phyloP scores from a whole-genome alignment of 306 rosid species.

The Cucurbita moschata region DNA sequence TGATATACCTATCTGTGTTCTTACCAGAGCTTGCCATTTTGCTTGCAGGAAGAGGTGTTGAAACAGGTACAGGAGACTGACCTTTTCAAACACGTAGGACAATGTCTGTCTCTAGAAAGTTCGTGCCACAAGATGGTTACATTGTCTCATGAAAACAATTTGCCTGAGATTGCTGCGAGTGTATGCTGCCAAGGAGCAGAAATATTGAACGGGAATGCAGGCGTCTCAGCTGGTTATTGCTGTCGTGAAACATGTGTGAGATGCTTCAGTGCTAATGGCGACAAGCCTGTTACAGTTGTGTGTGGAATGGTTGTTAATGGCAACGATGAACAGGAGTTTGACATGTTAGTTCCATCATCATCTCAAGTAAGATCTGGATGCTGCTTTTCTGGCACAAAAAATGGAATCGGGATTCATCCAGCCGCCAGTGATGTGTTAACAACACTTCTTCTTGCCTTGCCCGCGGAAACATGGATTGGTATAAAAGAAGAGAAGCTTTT shows the following conservation, averaged over 20 bases:
- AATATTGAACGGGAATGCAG: conserved; percentile 41
- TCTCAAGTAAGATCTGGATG: conserved; percentile 28
- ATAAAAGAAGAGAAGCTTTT: conserved; percentile 44
- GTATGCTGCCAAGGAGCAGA: conserved; percentile 92
- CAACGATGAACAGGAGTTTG: conserved; percentile 47
- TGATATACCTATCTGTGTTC: neutral
- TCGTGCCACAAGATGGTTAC: conserved; percentile 22
- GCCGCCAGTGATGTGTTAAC: conserved; percentile 69
- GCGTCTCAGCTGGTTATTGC: conserved; percentile 32
- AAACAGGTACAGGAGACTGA: conserved; percentile 64
- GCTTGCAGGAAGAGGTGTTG: conserved; percentile 61
- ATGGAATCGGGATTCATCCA: conserved; percentile 45
- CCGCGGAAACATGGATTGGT: conserved; percentile 66
- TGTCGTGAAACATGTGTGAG: conserved; percentile 54
- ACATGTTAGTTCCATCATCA: conserved; percentile 60
- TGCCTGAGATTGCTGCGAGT: conserved; percentile 61
- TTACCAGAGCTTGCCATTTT: conserved; percentile 4
- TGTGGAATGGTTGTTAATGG: conserved; percentile 61
- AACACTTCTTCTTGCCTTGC: conserved; percentile 69
- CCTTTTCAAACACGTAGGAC: conserved; percentile 56
- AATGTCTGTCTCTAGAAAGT: conserved; percentile 29
- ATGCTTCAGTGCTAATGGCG: conserved; percentile 49
- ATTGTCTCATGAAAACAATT: conserved; percentile 21
- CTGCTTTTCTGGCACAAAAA: conserved; percentile 29
- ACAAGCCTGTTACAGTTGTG: conserved; percentile 51